Evolutionary conservation across 768 basidiomycete species (phyloP).

Genomic region (Saitozyma podzolica): DNA sequence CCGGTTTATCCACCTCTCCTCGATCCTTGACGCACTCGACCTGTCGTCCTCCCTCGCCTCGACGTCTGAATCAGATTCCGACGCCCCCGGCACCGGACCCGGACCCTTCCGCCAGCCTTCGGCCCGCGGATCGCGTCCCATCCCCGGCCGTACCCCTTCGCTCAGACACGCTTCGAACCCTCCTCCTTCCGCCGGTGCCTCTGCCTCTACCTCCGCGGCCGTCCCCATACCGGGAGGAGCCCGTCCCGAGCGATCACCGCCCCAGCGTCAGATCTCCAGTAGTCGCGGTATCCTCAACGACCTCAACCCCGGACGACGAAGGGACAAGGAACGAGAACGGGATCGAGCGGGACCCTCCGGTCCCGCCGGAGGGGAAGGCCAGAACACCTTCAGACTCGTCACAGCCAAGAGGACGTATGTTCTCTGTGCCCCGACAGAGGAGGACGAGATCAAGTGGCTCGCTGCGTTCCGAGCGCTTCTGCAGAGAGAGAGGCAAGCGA

Average conservation of each 20-base stretch:
- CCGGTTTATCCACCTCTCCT: slow-evolving; percentile 76
- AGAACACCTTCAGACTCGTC: slow-evolving; percentile 86
- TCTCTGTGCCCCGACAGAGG: slow-evolving; percentile 91
- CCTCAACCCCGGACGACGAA: neutral
- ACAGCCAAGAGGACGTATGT: slow-evolving; percentile 87
- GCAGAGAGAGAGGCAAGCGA: slow-evolving; percentile 54
- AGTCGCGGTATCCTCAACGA: neutral
- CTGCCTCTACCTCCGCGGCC: slow-evolving; percentile 10
- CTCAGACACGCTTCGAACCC: too few relatives aligned
- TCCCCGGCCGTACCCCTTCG: too few relatives aligned
- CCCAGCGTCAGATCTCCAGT: slow-evolving; percentile 15
- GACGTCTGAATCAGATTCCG: slow-evolving; percentile 29
- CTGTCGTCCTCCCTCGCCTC: slow-evolving; percentile 39
- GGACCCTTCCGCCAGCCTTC: neutral
- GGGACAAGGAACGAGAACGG: neutral
- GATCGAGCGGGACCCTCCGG: slow-evolving; percentile 1
- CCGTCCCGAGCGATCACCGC: slow-evolving; percentile 6
- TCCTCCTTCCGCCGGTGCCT: neutral
- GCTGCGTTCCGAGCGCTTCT: slow-evolving; percentile 91
- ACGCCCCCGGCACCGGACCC: slow-evolving; percentile 40
- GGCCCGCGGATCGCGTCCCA: slow-evolving; percentile 10
- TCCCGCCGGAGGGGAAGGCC: slow-evolving; percentile 15
- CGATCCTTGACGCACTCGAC: slow-evolving; percentile 90
- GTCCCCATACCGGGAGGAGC: slow-evolving; percentile 2
- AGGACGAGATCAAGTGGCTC: slow-evolving; percentile 98